Conservation (phyloP, 306 rosid genomes). For the Sesbania bispinosa region DNA sequence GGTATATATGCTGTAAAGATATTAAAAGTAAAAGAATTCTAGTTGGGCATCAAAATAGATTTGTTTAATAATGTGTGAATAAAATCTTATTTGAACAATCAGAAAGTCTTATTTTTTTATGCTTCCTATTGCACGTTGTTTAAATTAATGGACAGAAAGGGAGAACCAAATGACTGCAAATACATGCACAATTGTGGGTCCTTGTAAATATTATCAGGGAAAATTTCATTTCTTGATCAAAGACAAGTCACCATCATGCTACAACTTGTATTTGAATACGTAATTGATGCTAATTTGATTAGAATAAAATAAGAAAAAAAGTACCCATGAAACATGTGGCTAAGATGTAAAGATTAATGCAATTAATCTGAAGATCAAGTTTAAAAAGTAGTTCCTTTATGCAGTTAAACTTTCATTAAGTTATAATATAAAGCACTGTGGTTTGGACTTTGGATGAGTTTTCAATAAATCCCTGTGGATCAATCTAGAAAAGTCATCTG, state of each 20-base stretch:
- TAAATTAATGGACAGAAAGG: conserved; percentile 47
- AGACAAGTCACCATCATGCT: conserved; percentile 40
- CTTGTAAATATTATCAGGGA: conserved; percentile 31
- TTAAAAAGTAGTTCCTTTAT: conserved; percentile 22
- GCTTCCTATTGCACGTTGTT: conserved; percentile 18
- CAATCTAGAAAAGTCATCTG: conserved; percentile 28
- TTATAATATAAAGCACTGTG: conserved; percentile 26
- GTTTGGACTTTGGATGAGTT: conserved; percentile 47
- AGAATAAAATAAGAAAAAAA: neutral
- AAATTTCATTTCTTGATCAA: conserved; percentile 35
- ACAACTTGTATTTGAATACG: conserved; percentile 22
- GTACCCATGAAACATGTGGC: conserved; percentile 30
- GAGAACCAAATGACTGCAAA: conserved; percentile 36
- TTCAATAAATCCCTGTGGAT: conserved; percentile 19
- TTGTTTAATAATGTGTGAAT: conserved; percentile 27
- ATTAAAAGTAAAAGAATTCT: conserved; percentile 27
- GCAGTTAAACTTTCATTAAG: conserved; percentile 35
- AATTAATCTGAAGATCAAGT: conserved; percentile 22
- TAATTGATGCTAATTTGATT: conserved; percentile 20
- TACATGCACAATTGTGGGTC: conserved; percentile 54
- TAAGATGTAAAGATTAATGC: conserved; percentile 22
- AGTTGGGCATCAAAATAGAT: conserved; percentile 30
- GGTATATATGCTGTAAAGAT: conserved; percentile 35
- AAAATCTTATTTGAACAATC: conserved; percentile 32
- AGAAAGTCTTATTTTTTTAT: conserved; percentile 31